Evolutionary conservation across 345 rosid genomes (phyloP).

Genomic region (Camelina hispida): DNA sequence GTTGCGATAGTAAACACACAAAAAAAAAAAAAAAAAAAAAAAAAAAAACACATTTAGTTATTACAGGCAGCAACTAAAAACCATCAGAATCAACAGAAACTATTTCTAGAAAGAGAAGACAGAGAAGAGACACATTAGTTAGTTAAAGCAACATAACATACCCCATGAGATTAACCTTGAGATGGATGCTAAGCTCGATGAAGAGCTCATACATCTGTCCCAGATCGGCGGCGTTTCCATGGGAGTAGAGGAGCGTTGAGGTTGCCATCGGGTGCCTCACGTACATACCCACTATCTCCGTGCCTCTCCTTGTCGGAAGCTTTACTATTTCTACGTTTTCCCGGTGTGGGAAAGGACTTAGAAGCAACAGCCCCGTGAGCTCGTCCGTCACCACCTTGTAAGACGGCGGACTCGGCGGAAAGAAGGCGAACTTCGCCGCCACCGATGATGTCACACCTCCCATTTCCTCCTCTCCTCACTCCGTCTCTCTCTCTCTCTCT

Average conservation of each 20-base stretch:
- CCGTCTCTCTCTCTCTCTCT: slow-evolving; percentile 16
- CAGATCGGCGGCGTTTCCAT: slow-evolving; percentile 99
- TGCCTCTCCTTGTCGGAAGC: slow-evolving; percentile 76
- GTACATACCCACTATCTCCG: slow-evolving; percentile 82
- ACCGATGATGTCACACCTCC: slow-evolving; percentile 95
- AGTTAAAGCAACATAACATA: slow-evolving; percentile 17
- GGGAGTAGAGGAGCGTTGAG: slow-evolving; percentile 87
- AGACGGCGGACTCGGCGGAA: slow-evolving; percentile 92
- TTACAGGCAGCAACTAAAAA: too few species aligned
- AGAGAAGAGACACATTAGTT: too few species aligned
- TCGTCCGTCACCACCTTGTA: slow-evolving; percentile 79
- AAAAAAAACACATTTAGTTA: too few species aligned
- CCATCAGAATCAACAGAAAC: too few species aligned
- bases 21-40: too few species aligned
- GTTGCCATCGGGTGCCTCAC: slow-evolving; percentile 88
- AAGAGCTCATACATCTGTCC: slow-evolving; percentile 99
- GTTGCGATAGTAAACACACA: too few species aligned
- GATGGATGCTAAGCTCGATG: slow-evolving; percentile 88
- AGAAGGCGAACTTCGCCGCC: slow-evolving; percentile 98
- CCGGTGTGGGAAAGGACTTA: slow-evolving; percentile 81
- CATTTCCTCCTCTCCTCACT: slow-evolving; percentile 48
- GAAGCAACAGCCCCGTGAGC: slow-evolving; percentile 77
- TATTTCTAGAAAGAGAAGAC: too few species aligned
- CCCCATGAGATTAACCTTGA: slow-evolving; percentile 98
- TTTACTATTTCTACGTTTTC: slow-evolving; percentile 89